phyloP scores from a whole-genome alignment of 2,329 filamentous ascomycete genomes.

The Thielaviopsis musarum region DNA sequence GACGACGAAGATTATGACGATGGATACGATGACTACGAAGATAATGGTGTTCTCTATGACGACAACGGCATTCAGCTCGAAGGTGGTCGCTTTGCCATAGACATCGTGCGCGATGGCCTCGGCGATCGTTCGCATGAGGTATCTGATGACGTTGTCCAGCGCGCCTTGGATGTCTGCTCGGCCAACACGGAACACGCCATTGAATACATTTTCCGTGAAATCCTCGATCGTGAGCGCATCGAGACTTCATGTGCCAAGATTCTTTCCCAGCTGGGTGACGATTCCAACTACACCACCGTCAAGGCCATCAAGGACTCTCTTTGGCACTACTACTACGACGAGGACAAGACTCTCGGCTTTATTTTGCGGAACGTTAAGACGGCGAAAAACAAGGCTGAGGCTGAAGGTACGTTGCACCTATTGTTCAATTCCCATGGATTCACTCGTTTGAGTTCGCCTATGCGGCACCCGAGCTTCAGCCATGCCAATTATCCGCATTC shows the following conservation, averaged over 20 bases:
- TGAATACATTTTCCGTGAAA: constrained; percentile 6
- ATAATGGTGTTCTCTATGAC: constrained; percentile 19
- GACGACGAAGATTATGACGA: constrained; percentile 22
- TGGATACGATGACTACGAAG: constrained; percentile 27
- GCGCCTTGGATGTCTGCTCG: neutral
- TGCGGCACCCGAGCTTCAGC: neutral
- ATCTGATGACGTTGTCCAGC: constrained; percentile 5
- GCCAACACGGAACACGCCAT: neutral
- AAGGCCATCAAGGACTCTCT: constrained; percentile 62
- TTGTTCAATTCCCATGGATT: constrained; percentile 6
- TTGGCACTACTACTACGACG: constrained; percentile 82
- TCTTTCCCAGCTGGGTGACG: constrained; percentile 28
- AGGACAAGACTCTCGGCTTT: constrained; percentile 61
- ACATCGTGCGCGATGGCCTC: constrained; percentile 2
- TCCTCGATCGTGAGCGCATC: constrained; percentile 6
- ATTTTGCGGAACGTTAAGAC: constrained; percentile 35
- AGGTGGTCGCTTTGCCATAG: constrained; percentile 1
- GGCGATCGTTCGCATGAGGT: constrained; percentile 8
- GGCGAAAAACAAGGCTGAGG: constrained; percentile 27
- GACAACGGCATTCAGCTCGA: constrained; percentile 1
- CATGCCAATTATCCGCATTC: neutral
- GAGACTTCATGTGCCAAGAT: neutral
- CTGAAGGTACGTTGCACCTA: constrained; percentile 24
- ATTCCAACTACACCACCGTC: constrained; percentile 30
- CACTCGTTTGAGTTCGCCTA: neutral